phyloP scores from a whole-genome alignment of 148 eudicot genomes.

The Vaccinium darrowii region DNA sequence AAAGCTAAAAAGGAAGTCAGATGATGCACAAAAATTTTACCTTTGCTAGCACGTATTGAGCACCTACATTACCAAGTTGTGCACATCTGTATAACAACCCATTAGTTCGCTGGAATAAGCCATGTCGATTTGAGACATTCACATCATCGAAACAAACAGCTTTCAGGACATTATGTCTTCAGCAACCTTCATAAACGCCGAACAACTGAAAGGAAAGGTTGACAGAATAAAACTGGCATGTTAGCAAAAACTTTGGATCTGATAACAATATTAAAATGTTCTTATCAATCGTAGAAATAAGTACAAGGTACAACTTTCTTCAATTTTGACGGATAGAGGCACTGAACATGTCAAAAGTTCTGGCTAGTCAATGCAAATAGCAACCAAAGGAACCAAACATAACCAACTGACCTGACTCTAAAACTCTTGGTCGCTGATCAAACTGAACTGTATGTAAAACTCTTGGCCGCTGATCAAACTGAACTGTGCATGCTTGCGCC shows the following conservation, averaged over 20 bases:
- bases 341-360: background rate
- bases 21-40: background rate
- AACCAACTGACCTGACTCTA: background rate
- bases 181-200: background rate
- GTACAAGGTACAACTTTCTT: background rate
- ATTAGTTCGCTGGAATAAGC: background rate
- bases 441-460: background rate
- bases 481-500: background rate
- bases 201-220: background rate
- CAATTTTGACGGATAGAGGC: background rate
- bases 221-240: background rate
- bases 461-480: background rate
- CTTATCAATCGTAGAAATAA: background rate
- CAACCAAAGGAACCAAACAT: background rate
- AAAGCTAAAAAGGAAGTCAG: background rate
- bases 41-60: conserved; percentile 5
- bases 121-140: background rate
- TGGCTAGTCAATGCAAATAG: background rate
- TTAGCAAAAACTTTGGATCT: background rate
- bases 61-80: conserved; percentile 3
- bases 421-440: background rate
- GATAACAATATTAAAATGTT: background rate
- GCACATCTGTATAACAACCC: conserved; percentile 18
- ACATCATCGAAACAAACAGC: background rate
- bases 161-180: conserved; percentile 3